These are phyloP conservation scores for Cordia subcordata DNA, from an alignment of 257 asterid genomes.

Conservation along the genomic window DNA sequence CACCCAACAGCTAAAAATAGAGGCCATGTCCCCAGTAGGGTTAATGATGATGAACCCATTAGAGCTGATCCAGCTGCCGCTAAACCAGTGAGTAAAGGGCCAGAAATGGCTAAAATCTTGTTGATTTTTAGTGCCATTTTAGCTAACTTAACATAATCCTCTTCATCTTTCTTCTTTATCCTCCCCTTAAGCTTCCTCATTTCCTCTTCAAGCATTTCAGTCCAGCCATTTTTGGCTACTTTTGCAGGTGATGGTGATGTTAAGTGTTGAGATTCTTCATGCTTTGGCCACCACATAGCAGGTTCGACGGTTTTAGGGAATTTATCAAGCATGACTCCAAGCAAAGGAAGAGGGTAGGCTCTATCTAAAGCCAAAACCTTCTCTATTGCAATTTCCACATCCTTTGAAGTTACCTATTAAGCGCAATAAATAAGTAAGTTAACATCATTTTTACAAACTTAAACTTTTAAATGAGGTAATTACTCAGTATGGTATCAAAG, in stretches of 20 bases:
- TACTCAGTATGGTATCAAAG: too few relatives aligned
- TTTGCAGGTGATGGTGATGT: conserved; percentile 5
- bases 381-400: conserved; percentile 47
- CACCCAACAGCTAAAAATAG: conserved; percentile 36
- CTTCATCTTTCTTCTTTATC: conserved; percentile 35
- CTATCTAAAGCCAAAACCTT: conserved; percentile 31
- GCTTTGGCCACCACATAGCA: conserved; percentile 45
- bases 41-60: conserved; percentile 22
- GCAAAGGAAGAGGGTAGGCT: conserved; percentile 35
- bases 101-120: conserved; percentile 36
- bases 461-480: too few relatives aligned
- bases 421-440: too few relatives aligned
- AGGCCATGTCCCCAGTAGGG: conserved; percentile 7
- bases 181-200: conserved; percentile 41
- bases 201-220: conserved; percentile 42
- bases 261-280: neutral
- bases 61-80: conserved; percentile 54
- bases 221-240: conserved; percentile 43
- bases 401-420: conserved; percentile 19
- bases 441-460: too few relatives aligned
- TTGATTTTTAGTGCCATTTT: conserved; percentile 48
- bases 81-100: conserved; percentile 56
- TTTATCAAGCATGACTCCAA: conserved; percentile 45
- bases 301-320: conserved; percentile 26
- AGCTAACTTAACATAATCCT: conserved; percentile 48